Evolutionary conservation across 352 stramenopile species (phyloP), one percentile per base, ranked within the genome.

Genomic region (Phytophthora pinifolia): DNA sequence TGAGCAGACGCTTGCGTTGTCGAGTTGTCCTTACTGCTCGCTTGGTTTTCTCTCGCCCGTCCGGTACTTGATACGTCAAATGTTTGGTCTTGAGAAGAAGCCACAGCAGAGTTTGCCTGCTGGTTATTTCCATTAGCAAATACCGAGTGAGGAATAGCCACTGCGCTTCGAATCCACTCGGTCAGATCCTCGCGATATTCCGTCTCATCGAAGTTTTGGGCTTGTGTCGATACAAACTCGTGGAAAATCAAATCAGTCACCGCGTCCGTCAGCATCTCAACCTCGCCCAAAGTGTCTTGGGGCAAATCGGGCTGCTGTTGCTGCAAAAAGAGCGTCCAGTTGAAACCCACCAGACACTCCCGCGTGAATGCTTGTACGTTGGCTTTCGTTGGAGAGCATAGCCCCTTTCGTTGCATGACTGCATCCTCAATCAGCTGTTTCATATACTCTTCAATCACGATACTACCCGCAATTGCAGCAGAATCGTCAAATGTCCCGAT

Each of bases 401-500:
- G 37, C 22, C 54, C 13, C 42, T 45, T 39, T 34, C 65, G 57
- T 14, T 63, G 32, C 22, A 66, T 15, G 12, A 30, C 32, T 27
- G 65, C 13, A 48, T 85, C 67, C 35, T 77, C 45, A 1, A 88
- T 56, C 9, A 92, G 29, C 45, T 94, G 84, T 36, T 66, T 43
- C 57, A 83, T 72, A 57, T 88, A 92, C 50, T 94, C 84, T 31
- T 94, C 80, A 33, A 88, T 67, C 10, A 92, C 72, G 41, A 94
- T 87, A n/a, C 74, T 74, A 12, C 67, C 49, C 1, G 81, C 81
- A 29, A 90, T 53, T 6, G 85, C 83, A 15, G 85, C 83, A 7
- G 83, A 85, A 43, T 91, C 69, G 31, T 95, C 83, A 36, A 95
- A 73, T n/a, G 69, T 81, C 4, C 85, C 85, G n/a, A 92, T 62